phyloP scores from a whole-genome alignment of 257 asterid genomes.

The Scutellaria baicalensis region DNA sequence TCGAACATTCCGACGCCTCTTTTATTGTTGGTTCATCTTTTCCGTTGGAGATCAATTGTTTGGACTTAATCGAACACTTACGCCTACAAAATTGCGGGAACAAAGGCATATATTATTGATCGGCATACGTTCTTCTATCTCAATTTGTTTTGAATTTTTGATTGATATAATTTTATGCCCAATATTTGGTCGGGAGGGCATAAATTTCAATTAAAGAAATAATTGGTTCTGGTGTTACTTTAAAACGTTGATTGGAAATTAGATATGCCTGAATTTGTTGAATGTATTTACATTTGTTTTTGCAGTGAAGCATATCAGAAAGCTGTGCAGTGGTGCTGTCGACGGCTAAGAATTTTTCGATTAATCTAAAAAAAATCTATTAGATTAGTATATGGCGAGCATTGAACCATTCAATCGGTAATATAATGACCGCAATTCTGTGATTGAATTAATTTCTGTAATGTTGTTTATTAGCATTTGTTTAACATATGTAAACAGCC shows the following conservation, averaged over 20 bases:
- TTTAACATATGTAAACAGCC: constrained; percentile 22
- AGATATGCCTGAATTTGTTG: background rate
- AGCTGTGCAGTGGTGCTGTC: background rate
- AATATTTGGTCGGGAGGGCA: background rate
- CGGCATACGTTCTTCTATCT: background rate
- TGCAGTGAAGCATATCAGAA: constrained; percentile 1
- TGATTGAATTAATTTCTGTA: background rate
- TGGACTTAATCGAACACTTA: background rate
- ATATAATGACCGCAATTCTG: background rate
- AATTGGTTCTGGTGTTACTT: background rate
- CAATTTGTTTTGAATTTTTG: background rate
- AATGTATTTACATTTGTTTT: background rate
- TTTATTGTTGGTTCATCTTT: background rate
- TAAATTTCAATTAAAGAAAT: background rate
- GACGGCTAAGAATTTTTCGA: background rate
- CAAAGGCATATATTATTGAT: background rate
- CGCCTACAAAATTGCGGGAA: background rate
- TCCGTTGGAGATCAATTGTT: background rate
- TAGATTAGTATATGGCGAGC: constrained; percentile 26
- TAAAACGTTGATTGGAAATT: background rate
- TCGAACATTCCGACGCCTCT: background rate
- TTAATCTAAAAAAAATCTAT: background rate
- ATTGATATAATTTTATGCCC: background rate
- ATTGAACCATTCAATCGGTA: constrained; percentile 39
- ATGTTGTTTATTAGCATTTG: background rate